Evolutionary conservation across 2,329 filamentous ascomycete genomes (phyloP).

Genomic region (Xylariaceae sp.): DNA sequence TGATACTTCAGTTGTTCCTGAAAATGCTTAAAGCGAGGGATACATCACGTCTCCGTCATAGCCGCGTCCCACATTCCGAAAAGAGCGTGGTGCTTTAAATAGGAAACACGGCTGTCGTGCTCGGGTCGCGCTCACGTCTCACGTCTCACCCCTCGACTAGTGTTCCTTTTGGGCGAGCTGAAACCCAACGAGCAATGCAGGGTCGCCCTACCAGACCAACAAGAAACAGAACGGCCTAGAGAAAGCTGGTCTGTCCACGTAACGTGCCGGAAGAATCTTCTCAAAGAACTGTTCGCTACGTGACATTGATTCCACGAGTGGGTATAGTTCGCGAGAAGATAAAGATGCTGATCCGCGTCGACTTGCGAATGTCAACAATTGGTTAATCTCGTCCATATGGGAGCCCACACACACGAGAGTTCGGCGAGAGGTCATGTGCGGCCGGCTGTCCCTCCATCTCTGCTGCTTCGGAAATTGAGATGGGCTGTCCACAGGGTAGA

Average conservation of each 20-base stretch:
- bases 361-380: too few relatives aligned
- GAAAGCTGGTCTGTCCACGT: background rate
- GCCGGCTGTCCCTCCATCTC: conserved; percentile 7
- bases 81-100: conserved; percentile 15
- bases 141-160: conserved; percentile 8
- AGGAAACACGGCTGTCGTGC: conserved; percentile 8
- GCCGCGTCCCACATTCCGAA: conserved; percentile 13
- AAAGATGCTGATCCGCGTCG: too few relatives aligned
- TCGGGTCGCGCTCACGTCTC: too few relatives aligned
- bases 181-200: conserved; percentile 19
- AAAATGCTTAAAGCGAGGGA: background rate
- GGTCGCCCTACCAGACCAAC: conserved; percentile 8
- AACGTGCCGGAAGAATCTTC: too few relatives aligned
- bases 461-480: conserved; percentile 5
- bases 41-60: background rate
- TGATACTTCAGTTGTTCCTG: background rate
- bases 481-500: conserved; percentile 3
- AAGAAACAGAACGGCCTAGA: background rate
- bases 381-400: too few relatives aligned
- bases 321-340: too few relatives aligned
- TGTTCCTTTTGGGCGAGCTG: conserved; percentile 7
- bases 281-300: too few relatives aligned
- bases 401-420: too few relatives aligned
- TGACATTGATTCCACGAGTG: too few relatives aligned
- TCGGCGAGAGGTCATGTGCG: conserved; percentile 16